Percentiles rank a stretch among this genome's conserved stretches.
Evolutionary conservation across 345 rosid species (phyloP).

Genomic region (Psidium guajava): DNA sequence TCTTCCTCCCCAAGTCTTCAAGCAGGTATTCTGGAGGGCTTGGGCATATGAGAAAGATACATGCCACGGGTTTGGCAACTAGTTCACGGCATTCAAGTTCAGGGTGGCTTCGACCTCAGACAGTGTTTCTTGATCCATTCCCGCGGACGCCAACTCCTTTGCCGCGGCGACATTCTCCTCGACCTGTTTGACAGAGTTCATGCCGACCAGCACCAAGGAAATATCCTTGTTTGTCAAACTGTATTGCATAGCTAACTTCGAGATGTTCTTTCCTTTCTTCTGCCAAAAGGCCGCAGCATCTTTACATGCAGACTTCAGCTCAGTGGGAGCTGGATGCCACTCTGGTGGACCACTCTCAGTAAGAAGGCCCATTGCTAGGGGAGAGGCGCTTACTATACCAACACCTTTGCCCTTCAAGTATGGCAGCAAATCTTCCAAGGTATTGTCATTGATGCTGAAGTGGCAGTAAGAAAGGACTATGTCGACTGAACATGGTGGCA

Average conservation of each 20-base stretch:
- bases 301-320: conserved; percentile 74
- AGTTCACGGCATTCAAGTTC: conserved; percentile 14
- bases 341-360: conserved; percentile 88
- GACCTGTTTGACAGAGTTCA: conserved; percentile 80
- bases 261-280: conserved; percentile 65
- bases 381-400: conserved; percentile 80
- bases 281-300: conserved; percentile 61
- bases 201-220: conserved; percentile 72
- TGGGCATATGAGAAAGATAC: conserved; percentile 11
- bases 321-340: conserved; percentile 92
- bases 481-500: conserved; percentile 61
- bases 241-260: conserved; percentile 81
- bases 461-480: conserved; percentile 86
- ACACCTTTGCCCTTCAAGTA: conserved; percentile 79
- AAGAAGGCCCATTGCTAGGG: conserved; percentile 85
- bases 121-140: conserved; percentile 46
- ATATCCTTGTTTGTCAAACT: conserved; percentile 68
- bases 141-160: conserved; percentile 31
- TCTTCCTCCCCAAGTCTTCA: conserved; percentile 11
- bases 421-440: conserved; percentile 62
- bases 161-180: conserved; percentile 64
- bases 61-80: conserved; percentile 7
- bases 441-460: conserved; percentile 64
- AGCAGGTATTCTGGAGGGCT: conserved; percentile 11
- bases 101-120: conserved; percentile 11